phyloP scores from a whole-genome alignment of 306 rosid genomes.

The Gleditsia sinensis region DNA sequence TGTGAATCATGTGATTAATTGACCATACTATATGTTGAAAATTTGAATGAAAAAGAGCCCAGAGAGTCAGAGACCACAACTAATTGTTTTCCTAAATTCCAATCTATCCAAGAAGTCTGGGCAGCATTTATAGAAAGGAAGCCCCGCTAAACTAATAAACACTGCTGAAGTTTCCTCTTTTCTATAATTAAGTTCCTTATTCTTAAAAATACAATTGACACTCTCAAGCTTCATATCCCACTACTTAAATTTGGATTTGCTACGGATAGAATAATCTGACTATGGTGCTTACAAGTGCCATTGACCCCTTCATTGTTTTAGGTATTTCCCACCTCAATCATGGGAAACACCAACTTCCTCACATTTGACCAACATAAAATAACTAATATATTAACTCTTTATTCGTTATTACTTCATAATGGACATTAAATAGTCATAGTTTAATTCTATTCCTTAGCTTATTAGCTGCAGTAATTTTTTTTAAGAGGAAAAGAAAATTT shows the following conservation, averaged over 20 bases:
- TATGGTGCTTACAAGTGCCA: not conserved
- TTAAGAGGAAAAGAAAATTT: too few relatives aligned
- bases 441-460: not conserved
- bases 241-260: not conserved
- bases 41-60: not conserved
- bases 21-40: not conserved
- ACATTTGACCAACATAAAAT: not conserved
- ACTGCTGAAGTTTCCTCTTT: not conserved
- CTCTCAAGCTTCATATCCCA: not conserved
- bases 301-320: slow-evolving; percentile 7
- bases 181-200: not conserved
- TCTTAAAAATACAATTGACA: not conserved
- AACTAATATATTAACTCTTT: not conserved
- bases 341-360: not conserved
- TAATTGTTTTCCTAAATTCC: not conserved
- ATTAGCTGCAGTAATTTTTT: too few relatives aligned
- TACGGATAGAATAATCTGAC: not conserved
- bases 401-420: not conserved
- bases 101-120: too few relatives aligned
- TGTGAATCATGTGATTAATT: not conserved
- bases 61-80: not conserved
- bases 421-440: not conserved
- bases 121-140: too few relatives aligned
- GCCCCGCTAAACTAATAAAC: too few relatives aligned
- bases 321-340: not conserved